Evolutionary conservation across 2,329 filamentous ascomycete genomes (phyloP), one percentile per base, ranked within the genome.

Genomic region (Colletotrichum sp.): DNA sequence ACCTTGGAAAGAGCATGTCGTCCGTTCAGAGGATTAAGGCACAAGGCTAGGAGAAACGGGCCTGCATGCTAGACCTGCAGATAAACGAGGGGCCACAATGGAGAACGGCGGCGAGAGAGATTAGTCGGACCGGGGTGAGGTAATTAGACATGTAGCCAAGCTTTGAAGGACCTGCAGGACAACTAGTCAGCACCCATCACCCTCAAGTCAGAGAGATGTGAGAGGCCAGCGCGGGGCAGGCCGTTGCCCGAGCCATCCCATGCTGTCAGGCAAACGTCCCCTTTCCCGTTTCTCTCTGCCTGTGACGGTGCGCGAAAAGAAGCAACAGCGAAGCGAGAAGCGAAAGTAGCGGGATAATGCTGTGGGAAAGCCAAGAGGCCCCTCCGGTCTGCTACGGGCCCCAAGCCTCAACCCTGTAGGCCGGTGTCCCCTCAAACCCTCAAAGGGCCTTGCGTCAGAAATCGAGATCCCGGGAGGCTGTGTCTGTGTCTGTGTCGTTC

Each of bases 371-470:
- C 16, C 16, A 16, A 60, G 60, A 34, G 55, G 60, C 62, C 68
- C 68, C 72, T 75, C 68, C 57, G 15, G 32, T 68, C 70, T 75
- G 69, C 57, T 71, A 73, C 70, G 70, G n/a, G 60, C 64, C 73
- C 70, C 64, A 65, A 65, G 57, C 69, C 69, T 73, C 55, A 30
- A 32, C 36, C 24, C 52, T 64, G 55, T 67, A 22, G 65, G 26
- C 30, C 30, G 26, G 22, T 28, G 18, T n/a, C 28, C 57, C 57
- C 15, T 60, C 57, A 18, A 22, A n/a, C 57, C n/a, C 30, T 32
- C 16, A 36, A 16, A 64, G 28, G 60, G 39, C 48, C 34, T 75
- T 62, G 62, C 68, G 48, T 75, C 28, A 75, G 72, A 63, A 75
- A 39, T 18, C 55, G 55, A 44, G 52, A 34, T 75, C 28, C 72